Evolutionary conservation across 2,329 filamentous ascomycete species (phyloP).

Genomic region (Trichoderma cornu-damae): DNA sequence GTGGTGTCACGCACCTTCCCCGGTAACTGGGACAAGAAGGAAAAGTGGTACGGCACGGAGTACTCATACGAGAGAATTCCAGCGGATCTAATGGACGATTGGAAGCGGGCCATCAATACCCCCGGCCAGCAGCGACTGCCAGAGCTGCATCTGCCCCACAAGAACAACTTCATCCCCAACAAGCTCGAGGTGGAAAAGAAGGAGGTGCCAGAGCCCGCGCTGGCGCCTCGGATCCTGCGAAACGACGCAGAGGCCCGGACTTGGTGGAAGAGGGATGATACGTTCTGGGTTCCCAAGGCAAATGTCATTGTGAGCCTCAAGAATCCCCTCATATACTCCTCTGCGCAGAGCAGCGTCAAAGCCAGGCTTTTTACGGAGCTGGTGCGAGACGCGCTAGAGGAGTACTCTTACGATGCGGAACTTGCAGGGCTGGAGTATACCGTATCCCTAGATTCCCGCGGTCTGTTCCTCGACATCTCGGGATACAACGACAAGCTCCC

Average conservation of each 20-base stretch:
- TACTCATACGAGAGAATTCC: constrained; percentile 81
- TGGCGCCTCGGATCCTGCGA: constrained; percentile 74
- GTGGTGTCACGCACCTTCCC: constrained; percentile 80
- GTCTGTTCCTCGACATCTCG: constrained; percentile 71
- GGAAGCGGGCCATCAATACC: constrained; percentile 59
- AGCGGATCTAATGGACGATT: constrained; percentile 64
- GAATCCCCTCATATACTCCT: constrained; percentile 73
- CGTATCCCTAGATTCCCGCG: constrained; percentile 65
- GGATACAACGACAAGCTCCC: constrained; percentile 97
- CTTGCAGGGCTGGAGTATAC: constrained; percentile 82
- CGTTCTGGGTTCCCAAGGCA: constrained; percentile 95
- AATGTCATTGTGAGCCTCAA: constrained; percentile 76
- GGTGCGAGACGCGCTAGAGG: constrained; percentile 80
- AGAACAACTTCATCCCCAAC: constrained; percentile 92
- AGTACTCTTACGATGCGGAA: constrained; percentile 95
- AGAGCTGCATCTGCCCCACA: constrained; percentile 79
- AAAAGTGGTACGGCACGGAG: constrained; percentile 98
- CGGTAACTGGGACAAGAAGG: constrained; percentile 77
- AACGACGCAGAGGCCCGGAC: constrained; percentile 75
- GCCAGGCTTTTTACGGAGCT: constrained; percentile 76
- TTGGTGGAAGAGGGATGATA: constrained; percentile 99
- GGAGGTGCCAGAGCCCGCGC: constrained; percentile 69
- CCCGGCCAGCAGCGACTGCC: constrained; percentile 55
- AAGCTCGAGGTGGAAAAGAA: constrained; percentile 93
- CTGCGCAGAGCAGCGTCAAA: constrained; percentile 72